These are phyloP conservation scores for Penicillium maclennaniae DNA, from an alignment of 495 filamentous ascomycete genomes.

Conservation along the genomic window DNA sequence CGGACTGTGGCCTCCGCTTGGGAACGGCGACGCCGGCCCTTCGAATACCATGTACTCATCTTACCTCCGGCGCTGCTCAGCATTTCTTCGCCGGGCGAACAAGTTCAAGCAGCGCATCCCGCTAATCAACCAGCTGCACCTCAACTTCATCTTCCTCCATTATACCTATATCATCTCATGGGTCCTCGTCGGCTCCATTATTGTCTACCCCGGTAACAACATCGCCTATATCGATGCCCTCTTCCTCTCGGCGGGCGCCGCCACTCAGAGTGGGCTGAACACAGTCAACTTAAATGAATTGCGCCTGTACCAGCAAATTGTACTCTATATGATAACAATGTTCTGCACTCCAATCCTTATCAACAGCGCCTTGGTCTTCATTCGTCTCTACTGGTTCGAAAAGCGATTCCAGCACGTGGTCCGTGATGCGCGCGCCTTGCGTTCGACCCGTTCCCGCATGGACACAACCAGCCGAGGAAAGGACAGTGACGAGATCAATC, in stretches of 20 bases:
- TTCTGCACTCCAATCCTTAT: constrained; percentile 88
- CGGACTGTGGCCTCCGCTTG: constrained; percentile 7
- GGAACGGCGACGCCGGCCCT: constrained; percentile 14
- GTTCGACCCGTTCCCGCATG: constrained; percentile 53
- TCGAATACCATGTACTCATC: constrained; percentile 32
- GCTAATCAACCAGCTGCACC: constrained; percentile 47
- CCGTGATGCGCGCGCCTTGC: constrained; percentile 50
- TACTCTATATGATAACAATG: constrained; percentile 67
- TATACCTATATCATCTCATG: constrained; percentile 77
- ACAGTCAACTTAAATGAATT: constrained; percentile 74
- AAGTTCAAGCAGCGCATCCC: constrained; percentile 28
- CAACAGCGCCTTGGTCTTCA: constrained; percentile 79
- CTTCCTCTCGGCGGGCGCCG: constrained; percentile 73
- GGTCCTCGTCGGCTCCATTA: constrained; percentile 66
- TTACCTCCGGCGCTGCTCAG: constrained; percentile 15
- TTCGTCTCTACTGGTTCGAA: constrained; percentile 96
- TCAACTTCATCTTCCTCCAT: constrained; percentile 85
- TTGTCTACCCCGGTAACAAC: constrained; percentile 61
- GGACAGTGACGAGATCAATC: constrained; percentile 39
- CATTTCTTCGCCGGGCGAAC: constrained; percentile 19
- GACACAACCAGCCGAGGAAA: constrained; percentile 53
- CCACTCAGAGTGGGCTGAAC: constrained; percentile 91
- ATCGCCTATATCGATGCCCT: constrained; percentile 85
- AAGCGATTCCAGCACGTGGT: constrained; percentile 83
- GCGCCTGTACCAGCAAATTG: constrained; percentile 70